Evolutionary conservation across 208 protist genomes (phyloP), one percentile per base, ranked within the genome.

Genomic region (Paratrypanosoma confusum): DNA sequence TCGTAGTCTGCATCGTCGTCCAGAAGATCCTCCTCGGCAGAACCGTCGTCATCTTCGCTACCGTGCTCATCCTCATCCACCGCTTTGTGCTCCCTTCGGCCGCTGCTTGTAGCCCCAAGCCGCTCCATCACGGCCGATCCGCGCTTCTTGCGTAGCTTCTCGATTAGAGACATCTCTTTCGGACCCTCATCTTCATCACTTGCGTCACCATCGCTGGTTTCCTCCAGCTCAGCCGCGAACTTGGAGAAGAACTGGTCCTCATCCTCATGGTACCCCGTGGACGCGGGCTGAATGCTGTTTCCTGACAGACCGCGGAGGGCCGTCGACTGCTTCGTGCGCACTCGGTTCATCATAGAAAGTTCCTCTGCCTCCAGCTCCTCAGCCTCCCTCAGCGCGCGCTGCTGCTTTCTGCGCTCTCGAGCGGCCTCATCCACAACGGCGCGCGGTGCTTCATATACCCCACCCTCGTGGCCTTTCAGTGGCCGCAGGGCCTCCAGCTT

Each of bases 211-310:
- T 59, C 65, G 3, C 50, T 43, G 35, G 50, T 58, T 21, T 54
- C 53, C 23, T 65, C 55, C 25, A 50, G 58, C 34, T 41, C 58
- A 26, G 46, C 67, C n/a, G 70, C 41, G n/a, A 93, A 44, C 45
- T 75, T 77, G n/a, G 71, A 53, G 48, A 93, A 90, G 65, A 84
- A 93, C 62, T 93, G 84, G 39, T 93, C 84, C 39, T 87, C 84
- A 44, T 90, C 81, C 66, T 93, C 80, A 24, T 73, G 71, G 61
- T 93, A 93, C 10, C 29, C 29, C 29, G 10, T n/a, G 31, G 66
- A 67, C 14, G 86, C 54, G 6, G 80, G 75, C 10, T 75, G 67
- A 23, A 80, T 63, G 4, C 59, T 66, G 48, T 77, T 67, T n/a
- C n/a, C n/a, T n/a, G n/a, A n/a, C n/a, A n/a, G n/a, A n/a, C 28